Conservation (phyloP, 805 yeast species). For the Komagataella pseudopastoris region DNA sequence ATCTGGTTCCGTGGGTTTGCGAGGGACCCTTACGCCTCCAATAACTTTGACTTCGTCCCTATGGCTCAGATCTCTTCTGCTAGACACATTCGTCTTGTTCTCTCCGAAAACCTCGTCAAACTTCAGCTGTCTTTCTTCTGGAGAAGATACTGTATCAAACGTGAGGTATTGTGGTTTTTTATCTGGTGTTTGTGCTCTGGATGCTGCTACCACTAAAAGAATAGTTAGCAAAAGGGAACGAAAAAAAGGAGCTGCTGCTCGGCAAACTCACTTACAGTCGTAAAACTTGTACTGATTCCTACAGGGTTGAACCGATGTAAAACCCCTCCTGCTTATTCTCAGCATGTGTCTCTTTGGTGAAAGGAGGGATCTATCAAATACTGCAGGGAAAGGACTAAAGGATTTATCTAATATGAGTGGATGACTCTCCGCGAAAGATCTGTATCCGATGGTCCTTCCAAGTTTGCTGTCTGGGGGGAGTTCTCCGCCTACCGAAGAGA, state of each 20-base stretch:
- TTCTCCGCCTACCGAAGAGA: not conserved
- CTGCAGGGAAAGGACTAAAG: not conserved
- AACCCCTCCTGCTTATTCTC: not conserved
- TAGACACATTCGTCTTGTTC: constrained; percentile 17
- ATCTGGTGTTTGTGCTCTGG: constrained; percentile 5
- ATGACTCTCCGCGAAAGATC: not conserved
- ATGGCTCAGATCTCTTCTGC: constrained; percentile 22
- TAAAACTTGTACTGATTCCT: constrained; percentile 1
- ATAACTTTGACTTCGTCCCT: constrained; percentile 18
- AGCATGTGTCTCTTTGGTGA: not conserved
- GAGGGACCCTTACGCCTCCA: constrained; percentile 69
- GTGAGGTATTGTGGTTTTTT: constrained; percentile 2
- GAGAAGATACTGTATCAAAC: constrained; percentile 13
- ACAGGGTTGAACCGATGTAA: not conserved
- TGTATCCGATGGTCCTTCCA: not conserved
- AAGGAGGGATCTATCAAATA: not conserved
- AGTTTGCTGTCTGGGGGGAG: not conserved
- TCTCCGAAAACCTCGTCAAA: constrained; percentile 17
- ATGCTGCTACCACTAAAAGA: not conserved
- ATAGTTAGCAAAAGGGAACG: not conserved
- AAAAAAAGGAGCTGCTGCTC: not conserved
- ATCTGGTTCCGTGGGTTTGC: constrained; percentile 81
- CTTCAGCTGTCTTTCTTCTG: constrained; percentile 8
- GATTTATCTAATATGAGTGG: not conserved
- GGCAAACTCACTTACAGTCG: not conserved